phyloP scores from a whole-genome alignment of 441 rosid genomes.

The Erodium trifolium region DNA sequence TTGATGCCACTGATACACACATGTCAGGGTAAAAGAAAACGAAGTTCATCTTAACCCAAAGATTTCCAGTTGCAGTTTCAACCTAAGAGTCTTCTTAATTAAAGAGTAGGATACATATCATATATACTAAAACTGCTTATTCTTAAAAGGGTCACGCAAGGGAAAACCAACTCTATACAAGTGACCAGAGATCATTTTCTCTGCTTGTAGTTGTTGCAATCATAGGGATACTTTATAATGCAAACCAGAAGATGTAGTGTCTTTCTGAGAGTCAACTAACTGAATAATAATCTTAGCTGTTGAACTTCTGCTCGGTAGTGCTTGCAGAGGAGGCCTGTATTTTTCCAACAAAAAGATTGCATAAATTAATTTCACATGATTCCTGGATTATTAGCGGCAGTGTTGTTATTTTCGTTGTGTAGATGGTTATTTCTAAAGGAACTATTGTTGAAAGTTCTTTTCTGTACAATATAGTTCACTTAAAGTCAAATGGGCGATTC shows the following conservation, averaged over 20 bases:
- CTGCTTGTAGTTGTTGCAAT: conserved; percentile 21
- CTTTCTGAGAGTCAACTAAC: conserved; percentile 5
- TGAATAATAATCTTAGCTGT: conserved; percentile 23
- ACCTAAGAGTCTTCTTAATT: conserved; percentile 11
- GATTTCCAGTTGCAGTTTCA: conserved; percentile 14
- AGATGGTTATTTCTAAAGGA: background rate
- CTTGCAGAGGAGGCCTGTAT: conserved; percentile 76
- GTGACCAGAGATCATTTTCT: conserved; percentile 22
- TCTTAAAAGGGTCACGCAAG: conserved; percentile 24
- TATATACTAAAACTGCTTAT: conserved; percentile 32
- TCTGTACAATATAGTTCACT: background rate
- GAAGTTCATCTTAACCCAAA: conserved; percentile 26
- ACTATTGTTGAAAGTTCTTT: background rate
- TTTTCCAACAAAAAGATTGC: conserved; percentile 7
- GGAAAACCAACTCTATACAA: conserved; percentile 39
- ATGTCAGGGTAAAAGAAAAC: conserved; percentile 20
- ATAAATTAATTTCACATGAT: background rate
- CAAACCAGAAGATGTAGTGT: conserved; percentile 21
- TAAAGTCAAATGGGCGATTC: background rate
- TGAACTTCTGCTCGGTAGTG: conserved; percentile 54
- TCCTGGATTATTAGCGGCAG: no score
- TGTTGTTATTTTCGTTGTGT: background rate
- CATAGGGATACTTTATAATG: conserved; percentile 8
- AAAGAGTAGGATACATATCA: conserved; percentile 1
- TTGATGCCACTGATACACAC: conserved; percentile 17